Evolutionary conservation across 345 rosid species (phyloP).

Genomic region (Populus pruinosa): DNA sequence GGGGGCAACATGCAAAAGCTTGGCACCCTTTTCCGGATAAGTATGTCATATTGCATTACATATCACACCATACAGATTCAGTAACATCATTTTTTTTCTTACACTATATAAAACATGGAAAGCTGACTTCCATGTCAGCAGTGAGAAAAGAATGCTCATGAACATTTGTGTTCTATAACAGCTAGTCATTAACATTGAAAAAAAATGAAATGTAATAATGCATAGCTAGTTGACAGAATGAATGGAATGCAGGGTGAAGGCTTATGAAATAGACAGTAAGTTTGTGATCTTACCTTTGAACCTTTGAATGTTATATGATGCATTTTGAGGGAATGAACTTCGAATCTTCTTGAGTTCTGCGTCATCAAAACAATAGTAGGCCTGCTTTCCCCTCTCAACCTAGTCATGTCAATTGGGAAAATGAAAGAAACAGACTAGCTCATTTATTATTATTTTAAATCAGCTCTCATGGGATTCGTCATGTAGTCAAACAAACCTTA

Average conservation of each 20-base stretch:
- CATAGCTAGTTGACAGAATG: neutral
- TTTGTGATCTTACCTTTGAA: slow-evolving; percentile 72
- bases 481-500: slow-evolving; percentile 49
- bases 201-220: neutral
- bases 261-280: neutral
- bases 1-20: too few species aligned
- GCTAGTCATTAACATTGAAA: neutral
- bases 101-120: neutral
- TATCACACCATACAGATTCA: neutral
- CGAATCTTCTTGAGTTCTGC: slow-evolving; percentile 61
- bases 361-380: slow-evolving; percentile 72
- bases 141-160: neutral
- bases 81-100: neutral
- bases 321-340: slow-evolving; percentile 67
- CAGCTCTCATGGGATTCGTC: neutral
- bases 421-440: neutral
- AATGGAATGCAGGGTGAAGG: neutral
- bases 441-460: neutral
- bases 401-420: slow-evolving; percentile 28
- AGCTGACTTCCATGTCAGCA: neutral
- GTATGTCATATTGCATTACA: neutral
- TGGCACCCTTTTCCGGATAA: neutral
- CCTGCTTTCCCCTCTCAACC: slow-evolving; percentile 94
- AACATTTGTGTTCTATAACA: neutral
- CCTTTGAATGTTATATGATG: slow-evolving; percentile 87